phyloP scores from a whole-genome alignment of 306 rosid species.

The Glycine tomentella region DNA sequence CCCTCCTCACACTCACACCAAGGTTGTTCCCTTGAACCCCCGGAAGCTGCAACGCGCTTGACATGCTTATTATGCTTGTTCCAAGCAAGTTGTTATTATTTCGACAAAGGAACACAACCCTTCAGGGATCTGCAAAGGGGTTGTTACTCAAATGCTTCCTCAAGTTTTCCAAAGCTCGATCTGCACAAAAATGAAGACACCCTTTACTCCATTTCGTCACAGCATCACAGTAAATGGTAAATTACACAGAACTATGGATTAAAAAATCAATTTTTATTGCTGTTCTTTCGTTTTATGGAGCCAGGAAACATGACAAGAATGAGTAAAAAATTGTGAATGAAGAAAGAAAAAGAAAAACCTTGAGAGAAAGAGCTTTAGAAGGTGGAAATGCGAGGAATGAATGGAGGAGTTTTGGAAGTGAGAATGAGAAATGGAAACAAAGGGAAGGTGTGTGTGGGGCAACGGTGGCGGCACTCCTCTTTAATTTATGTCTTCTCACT shows the following conservation, averaged over 20 bases:
- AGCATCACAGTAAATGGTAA: background rate
- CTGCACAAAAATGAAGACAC: slow-evolving; percentile 21
- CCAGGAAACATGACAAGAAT: background rate
- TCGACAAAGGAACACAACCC: slow-evolving; percentile 57
- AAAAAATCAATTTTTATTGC: background rate
- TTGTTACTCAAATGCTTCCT: background rate
- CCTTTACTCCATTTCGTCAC: background rate
- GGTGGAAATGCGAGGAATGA: slow-evolving; percentile 18
- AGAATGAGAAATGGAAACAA: background rate
- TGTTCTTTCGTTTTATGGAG: background rate
- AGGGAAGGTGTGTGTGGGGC: background rate
- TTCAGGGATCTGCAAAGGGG: slow-evolving; percentile 17
- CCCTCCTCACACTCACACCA: slow-evolving; percentile 30
- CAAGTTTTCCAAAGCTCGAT: slow-evolving; percentile 43
- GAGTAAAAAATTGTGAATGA: background rate
- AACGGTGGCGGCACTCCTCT: slow-evolving; percentile 21
- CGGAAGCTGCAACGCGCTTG: slow-evolving; percentile 51
- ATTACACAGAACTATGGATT: background rate
- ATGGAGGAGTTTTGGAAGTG: background rate
- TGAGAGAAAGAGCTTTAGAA: slow-evolving; percentile 39
- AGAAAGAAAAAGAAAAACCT: slow-evolving; percentile 32
- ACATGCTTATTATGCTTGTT: slow-evolving; percentile 51
- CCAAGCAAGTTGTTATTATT: slow-evolving; percentile 26
- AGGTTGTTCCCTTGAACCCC: slow-evolving; percentile 52
- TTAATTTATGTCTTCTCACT: slow-evolving; percentile 6